Base-by-base conservation (phyloP, 805 yeast genomes). In the Candida fluviatilis region DNA sequence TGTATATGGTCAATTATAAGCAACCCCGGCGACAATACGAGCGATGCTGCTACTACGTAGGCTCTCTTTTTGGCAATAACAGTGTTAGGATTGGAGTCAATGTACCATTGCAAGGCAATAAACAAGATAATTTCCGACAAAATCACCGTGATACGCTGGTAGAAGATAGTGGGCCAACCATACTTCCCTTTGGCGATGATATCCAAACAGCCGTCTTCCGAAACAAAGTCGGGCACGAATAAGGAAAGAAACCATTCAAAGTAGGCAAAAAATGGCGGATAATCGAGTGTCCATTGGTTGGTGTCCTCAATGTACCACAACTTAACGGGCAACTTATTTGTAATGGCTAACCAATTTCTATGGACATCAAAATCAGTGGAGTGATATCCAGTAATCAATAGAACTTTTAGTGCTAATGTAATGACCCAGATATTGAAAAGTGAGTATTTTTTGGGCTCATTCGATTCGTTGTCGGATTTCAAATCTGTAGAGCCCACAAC, bases 281-380 rank as follows among this genome's bases (percentile, higher is more conserved):
- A 93, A 59, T 93, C 99, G 29, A 93, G 65, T 0, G 98, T 93
- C 97, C 98, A 93, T 55, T 84, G 89, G 32, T 78, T 75, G 0
- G 87, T 78, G 34, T 69, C 60, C 47, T 93, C 96, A 30, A 71
- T 57, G 56, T 93, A 93, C 99, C 99, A 93, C 38, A 83, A 57
- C 12, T 63, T 62, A 13, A 90, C 35, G 0, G 97, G 97, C 14
- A 90, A 61, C 4, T 72, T 71, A 50, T 80, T 64, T 1, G 98
- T 91, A 35, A 93, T 82, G 0, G 99, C 95, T 15, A 93, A 72
- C 99, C 99, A 93, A 55, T 93, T 93, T 41, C 99, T 69, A 60
- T 93, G 99, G 17, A 93, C 99, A 57, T 93, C 99, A 52, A 93
- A 91, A 59, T 93, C 99, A 1, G 98, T 93, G 10, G 97, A 90